Conservation (phyloP, 495 filamentous ascomycete genomes). For the Annulohypoxylon bovei region DNA sequence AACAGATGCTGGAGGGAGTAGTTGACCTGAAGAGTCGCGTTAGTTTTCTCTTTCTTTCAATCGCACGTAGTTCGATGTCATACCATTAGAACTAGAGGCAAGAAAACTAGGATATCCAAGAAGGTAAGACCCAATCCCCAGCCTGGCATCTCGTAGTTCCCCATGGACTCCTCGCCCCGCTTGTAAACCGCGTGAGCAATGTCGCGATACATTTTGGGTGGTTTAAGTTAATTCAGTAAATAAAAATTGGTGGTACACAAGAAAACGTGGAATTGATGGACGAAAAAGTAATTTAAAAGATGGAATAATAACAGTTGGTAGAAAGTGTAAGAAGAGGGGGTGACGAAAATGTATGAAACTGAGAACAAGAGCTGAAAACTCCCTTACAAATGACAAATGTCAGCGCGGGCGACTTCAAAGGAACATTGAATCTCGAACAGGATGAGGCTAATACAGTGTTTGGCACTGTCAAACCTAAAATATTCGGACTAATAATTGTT, state of each 20-base stretch:
- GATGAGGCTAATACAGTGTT: conserved; percentile 24
- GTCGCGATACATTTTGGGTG: conserved; percentile 48
- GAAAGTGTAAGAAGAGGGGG: conserved; percentile 23
- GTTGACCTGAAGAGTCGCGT: conserved; percentile 42
- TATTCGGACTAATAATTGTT: conserved; percentile 11
- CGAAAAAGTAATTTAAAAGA: conserved; percentile 17
- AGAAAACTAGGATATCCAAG: conserved; percentile 50
- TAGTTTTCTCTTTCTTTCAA: conserved; percentile 20
- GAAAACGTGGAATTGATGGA: conserved; percentile 5
- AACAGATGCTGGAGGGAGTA: conserved; percentile 55
- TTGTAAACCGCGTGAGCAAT: conserved; percentile 48
- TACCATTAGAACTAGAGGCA: conserved; percentile 53
- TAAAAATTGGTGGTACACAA: neutral
- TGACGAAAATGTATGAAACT: conserved; percentile 20
- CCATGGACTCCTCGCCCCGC: conserved; percentile 40
- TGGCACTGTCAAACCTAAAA: neutral
- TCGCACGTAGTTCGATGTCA: neutral
- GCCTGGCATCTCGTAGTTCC: conserved; percentile 44
- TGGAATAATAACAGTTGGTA: conserved; percentile 20
- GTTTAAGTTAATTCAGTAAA: neutral
- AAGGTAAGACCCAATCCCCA: conserved; percentile 46
- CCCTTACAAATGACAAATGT: conserved; percentile 17
- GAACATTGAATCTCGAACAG: neutral
- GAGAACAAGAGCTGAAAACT: conserved; percentile 26
- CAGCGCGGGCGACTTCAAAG: neutral